Evolutionary conservation across 2,329 filamentous ascomycete genomes (phyloP).

Genomic region (Sporothrix phasma): DNA sequence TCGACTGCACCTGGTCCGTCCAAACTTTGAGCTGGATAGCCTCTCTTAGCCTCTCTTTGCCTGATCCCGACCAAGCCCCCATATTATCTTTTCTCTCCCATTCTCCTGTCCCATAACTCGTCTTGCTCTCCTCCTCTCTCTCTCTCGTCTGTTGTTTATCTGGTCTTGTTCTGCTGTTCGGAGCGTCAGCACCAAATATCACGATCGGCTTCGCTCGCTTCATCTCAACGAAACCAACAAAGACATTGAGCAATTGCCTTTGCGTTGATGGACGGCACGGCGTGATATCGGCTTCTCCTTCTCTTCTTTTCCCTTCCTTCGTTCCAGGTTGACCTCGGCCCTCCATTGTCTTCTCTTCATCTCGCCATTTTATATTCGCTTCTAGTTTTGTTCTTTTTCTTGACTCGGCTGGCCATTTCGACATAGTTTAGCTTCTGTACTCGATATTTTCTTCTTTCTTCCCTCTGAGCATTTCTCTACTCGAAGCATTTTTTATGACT

Average conservation of each 20-base stretch:
- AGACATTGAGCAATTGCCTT: not conserved
- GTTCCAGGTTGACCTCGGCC: constrained; percentile 18
- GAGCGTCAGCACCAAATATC: not conserved
- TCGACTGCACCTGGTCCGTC: not conserved
- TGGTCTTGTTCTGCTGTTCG: not conserved
- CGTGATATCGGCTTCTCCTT: not conserved
- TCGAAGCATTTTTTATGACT: not conserved
- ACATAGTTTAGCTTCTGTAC: not conserved
- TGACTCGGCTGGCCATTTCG: not conserved
- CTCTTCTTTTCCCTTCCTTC: constrained; percentile 11
- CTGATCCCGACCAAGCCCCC: not conserved
- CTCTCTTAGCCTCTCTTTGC: not conserved
- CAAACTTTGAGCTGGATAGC: not conserved
- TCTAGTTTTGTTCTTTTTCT: not conserved
- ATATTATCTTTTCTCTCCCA: not conserved
- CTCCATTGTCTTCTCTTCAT: constrained; percentile 6
- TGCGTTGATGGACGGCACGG: not conserved
- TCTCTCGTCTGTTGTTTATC: not conserved
- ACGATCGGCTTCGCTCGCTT: not conserved
- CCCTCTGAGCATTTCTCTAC: not conserved
- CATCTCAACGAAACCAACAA: not conserved
- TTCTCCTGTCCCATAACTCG: not conserved
- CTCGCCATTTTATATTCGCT: not conserved
- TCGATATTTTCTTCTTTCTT: not conserved
- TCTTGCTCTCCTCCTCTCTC: not conserved